phyloP scores from a whole-genome alignment of 2,329 filamentous ascomycete species.

The Paramyrothecium roridum region DNA sequence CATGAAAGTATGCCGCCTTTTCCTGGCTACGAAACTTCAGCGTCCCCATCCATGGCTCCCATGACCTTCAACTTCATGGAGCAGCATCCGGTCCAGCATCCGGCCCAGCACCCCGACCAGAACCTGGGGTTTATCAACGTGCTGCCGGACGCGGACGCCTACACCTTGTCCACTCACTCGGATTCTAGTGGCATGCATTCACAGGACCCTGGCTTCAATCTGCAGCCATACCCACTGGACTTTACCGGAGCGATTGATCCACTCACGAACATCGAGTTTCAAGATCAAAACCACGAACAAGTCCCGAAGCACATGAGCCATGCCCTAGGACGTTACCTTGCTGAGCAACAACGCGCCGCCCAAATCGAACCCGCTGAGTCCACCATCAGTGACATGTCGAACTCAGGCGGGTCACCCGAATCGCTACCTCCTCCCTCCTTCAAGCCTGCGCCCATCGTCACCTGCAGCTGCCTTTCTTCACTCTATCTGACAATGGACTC shows the following conservation, averaged over 20 bases:
- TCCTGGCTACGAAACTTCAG: not conserved
- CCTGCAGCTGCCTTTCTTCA: slow-evolving; percentile 46
- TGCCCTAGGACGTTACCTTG: slow-evolving; percentile 20
- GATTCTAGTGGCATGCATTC: not conserved
- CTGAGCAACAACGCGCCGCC: slow-evolving; percentile 11
- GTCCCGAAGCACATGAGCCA: slow-evolving; percentile 25
- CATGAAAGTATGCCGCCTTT: not conserved
- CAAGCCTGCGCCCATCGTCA: slow-evolving; percentile 21
- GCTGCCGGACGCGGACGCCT: not conserved
- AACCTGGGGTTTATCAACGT: not conserved
- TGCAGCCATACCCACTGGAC: slow-evolving; percentile 10
- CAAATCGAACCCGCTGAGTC: slow-evolving; percentile 12
- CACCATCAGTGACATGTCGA: slow-evolving; percentile 17
- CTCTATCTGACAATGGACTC: slow-evolving; percentile 50
- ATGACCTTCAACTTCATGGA: not conserved
- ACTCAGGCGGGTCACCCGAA: slow-evolving; percentile 13
- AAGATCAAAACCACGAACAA: slow-evolving; percentile 16
- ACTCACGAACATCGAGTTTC: slow-evolving; percentile 27
- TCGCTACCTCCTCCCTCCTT: slow-evolving; percentile 6
- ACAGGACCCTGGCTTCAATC: not conserved
- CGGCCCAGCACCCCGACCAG: not conserved
- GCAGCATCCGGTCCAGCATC: not conserved
- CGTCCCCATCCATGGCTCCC: not conserved
- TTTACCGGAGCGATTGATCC: slow-evolving; percentile 21
- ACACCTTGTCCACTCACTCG: not conserved